These are phyloP conservation scores for Datisca glomerata DNA, from an alignment of 306 rosid species.

Conservation along the genomic window DNA sequence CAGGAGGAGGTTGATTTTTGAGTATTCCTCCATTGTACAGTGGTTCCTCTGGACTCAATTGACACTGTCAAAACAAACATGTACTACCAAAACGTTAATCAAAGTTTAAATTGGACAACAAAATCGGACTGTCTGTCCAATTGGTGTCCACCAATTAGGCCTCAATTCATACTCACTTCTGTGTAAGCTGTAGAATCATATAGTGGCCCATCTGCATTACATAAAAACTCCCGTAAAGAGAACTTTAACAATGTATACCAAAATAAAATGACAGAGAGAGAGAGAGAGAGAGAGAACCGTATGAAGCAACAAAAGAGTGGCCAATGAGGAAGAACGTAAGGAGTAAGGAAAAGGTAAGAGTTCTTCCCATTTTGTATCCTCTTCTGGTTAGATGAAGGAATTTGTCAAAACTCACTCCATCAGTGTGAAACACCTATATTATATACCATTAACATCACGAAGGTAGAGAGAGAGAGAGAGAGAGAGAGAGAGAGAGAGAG, in stretches of 20 bases:
- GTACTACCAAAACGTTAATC: not conserved
- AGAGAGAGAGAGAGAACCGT: conserved; percentile 31
- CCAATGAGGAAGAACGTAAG: conserved; percentile 16
- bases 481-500: conserved; percentile 1
- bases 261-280: not conserved
- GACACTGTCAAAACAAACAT: conserved; percentile 36
- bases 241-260: not conserved
- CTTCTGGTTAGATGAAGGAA: conserved; percentile 1
- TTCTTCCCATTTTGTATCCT: conserved; percentile 18
- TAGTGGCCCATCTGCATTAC: conserved; percentile 67
- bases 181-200: conserved; percentile 77
- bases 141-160: not conserved
- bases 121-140: not conserved
- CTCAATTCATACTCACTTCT: conserved; percentile 28
- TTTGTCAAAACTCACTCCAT: not conserved
- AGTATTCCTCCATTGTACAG: conserved; percentile 68
- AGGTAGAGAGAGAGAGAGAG: not conserved
- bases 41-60: conserved; percentile 41
- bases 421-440: not conserved
- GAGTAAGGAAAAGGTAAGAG: conserved; percentile 9
- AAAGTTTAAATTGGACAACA: not conserved
- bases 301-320: conserved; percentile 30
- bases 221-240: not conserved
- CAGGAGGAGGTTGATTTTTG: conserved; percentile 5
- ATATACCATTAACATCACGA: not conserved